Conservation (phyloP, 306 rosid genomes). For the Begonia loranthoides region DNA sequence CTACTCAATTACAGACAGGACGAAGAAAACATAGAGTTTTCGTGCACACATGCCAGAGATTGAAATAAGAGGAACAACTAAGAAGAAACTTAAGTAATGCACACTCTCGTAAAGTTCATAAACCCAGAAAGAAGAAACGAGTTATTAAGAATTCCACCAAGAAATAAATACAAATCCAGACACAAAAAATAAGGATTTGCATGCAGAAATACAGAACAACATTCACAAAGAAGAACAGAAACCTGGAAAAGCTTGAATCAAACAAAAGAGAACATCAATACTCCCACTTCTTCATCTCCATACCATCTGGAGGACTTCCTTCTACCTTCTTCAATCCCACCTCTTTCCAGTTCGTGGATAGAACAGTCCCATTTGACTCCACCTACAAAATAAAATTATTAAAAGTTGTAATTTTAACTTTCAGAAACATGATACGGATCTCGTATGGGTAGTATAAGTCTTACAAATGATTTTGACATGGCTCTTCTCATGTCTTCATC, state of each 20-base stretch:
- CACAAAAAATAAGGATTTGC: no score
- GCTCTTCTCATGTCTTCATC: slow-evolving; percentile 93
- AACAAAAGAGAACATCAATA: slow-evolving; percentile 9
- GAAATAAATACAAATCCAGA: no score
- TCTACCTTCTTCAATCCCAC: slow-evolving; percentile 87
- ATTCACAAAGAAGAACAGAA: not conserved
- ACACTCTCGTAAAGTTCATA: no score
- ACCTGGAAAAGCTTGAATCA: not conserved
- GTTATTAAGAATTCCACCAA: no score
- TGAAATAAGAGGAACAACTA: no score
- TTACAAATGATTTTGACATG: slow-evolving; percentile 90
- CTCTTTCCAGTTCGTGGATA: slow-evolving; percentile 95
- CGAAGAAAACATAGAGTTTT: no score
- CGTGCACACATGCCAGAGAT: no score
- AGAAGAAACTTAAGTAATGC: no score
- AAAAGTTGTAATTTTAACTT: not conserved
- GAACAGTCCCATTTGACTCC: slow-evolving; percentile 85
- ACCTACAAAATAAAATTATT: slow-evolving; percentile 25
- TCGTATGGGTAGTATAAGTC: slow-evolving; percentile 4
- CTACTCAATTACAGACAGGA: no score
- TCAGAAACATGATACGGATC: not conserved
- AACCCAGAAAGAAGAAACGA: no score
- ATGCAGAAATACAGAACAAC: not conserved
- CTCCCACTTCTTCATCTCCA: slow-evolving; percentile 94
- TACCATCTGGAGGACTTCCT: slow-evolving; percentile 96